Base-by-base conservation (phyloP, 306 rosid species). In the Glycine latifolia region DNA sequence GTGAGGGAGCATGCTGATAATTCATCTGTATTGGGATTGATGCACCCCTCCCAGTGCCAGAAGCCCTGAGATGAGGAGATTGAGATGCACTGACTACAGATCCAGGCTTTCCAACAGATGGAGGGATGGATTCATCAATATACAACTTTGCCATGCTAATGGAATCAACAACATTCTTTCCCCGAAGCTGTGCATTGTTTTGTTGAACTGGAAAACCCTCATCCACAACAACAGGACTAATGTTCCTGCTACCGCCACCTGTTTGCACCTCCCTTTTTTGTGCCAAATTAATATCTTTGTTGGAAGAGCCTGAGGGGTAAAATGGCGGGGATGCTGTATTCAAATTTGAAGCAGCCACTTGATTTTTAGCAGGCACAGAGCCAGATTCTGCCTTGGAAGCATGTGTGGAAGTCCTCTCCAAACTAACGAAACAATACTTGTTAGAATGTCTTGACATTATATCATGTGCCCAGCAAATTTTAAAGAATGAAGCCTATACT, bases 11-110 rank as follows among this genome's bases (percentile, higher is more conserved):
- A 61, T 15, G 43, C 67, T 31, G 67, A 61, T 31, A 31, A 61
- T 61, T 61, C 39, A 12, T 31, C 8, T 61, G 43, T 11, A 61
- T 15, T 5, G 67, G 67, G 43, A 10, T 31, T 61, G 67, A 11
- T 61, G 10, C 43, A 31, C 43, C 67, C 43, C 67, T 61, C n/a
- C 67, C 67, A 61, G 8, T 10, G 43, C 67, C 67, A 26, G 43
- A 61, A 26, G 67, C 44, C 43, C 15, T 61, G 39, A 33, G 43
- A 11, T 60, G 66, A 60, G 66, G 66, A 60, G 66, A 60, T 61
- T 61, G 67, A 61, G 67, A 61, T 31, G 67, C 15, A 61, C 6
- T 2, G 67, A 31, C 67, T 10, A 1, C 43, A 61, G 67, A 31
- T 10, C 67, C 41, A 10, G 67, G 67, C 43, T 61, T 61, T 31